These are phyloP conservation scores for Tulasnella sp. DNA, from an alignment of 768 basidiomycete species.

Conservation along the genomic window DNA sequence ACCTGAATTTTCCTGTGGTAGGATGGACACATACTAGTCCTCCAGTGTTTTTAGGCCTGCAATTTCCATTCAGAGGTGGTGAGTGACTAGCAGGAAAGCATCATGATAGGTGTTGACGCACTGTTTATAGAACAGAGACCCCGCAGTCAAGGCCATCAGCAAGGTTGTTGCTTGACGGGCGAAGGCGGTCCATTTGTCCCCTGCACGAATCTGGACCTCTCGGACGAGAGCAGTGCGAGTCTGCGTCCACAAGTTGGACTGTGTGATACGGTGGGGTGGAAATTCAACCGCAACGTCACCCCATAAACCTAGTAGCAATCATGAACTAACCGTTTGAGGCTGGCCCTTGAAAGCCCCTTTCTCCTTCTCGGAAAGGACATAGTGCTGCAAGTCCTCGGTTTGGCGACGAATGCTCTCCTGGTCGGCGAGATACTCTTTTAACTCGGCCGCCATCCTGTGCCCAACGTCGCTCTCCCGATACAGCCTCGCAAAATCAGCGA, in stretches of 20 bases:
- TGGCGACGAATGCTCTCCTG: not conserved
- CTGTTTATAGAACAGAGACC: conserved; percentile 29
- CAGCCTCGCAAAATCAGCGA: not conserved
- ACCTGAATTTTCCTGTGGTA: conserved; percentile 21
- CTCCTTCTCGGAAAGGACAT: not conserved
- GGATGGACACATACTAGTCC: too few relatives aligned
- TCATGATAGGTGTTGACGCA: conserved; percentile 26
- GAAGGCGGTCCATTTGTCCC: not conserved
- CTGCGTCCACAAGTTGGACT: not conserved
- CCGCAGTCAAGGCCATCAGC: conserved; percentile 19
- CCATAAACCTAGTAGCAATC: too few relatives aligned
- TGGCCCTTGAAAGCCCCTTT: not conserved
- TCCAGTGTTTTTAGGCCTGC: too few relatives aligned
- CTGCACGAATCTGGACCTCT: not conserved
- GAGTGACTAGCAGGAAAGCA: too few relatives aligned
- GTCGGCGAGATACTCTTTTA: not conserved
- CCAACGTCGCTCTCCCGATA: not conserved
- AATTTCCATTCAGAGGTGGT: too few relatives aligned
- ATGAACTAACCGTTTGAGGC: not conserved
- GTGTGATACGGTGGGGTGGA: too few relatives aligned
- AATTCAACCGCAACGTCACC: too few relatives aligned
- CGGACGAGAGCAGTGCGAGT: not conserved
- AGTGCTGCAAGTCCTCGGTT: not conserved
- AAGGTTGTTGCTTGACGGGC: not conserved
- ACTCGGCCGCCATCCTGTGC: not conserved